Base-by-base conservation (phyloP, 2,329 filamentous ascomycete species). In the Penicillium sp. region DNA sequence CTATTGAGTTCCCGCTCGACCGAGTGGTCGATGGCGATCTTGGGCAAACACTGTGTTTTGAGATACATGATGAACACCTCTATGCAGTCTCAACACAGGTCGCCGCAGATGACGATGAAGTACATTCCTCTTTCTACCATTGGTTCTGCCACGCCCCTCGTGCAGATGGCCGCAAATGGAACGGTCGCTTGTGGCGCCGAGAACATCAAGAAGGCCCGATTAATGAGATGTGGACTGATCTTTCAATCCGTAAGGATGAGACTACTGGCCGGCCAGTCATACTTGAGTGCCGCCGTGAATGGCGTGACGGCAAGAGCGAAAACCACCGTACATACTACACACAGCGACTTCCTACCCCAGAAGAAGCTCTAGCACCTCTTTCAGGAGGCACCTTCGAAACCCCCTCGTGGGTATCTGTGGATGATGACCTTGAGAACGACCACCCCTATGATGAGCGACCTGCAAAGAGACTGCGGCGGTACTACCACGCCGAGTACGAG, bases 181-280 rank as follows among this genome's bases (percentile, higher is more conserved):
- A 77, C n/a, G 79, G 80, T 54, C 74, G 77, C 21, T 80, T 87
- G 45, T 91, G 86, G 82, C 80, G 89, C 8, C 83, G 89, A 17
- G 80, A 88, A 50, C 86, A 90, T 63, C 77, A 76, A 29, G 89
- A 92, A 69, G 89, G 89, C 0, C 84, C 87, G 0, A 85, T 91
- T 17, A 88, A 92, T 63, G 86, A 91, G 64, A 82, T 87, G 3
- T 93, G 89, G 89, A 88, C 84, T 0, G 84, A 86, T 57, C 75
- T 93, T 4, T 82, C 82, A 4, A 75, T 92, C 1, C 81, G 84
- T 29, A 78, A 77, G 35, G 84, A 90, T 58, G 85, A 90, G 58
- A 65, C 66, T 12, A 86, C 82, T 0, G 84, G 85, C 1, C 72
- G 79, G 15, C 73, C 89, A 1, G 78, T 83, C 50, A 86, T 90